A percentile compares a stretch with the other conserved stretches of the same genome.
Evolutionary conservation across 1,139 yeast species (phyloP).

Genomic region (Sporopachydermia cereana): DNA sequence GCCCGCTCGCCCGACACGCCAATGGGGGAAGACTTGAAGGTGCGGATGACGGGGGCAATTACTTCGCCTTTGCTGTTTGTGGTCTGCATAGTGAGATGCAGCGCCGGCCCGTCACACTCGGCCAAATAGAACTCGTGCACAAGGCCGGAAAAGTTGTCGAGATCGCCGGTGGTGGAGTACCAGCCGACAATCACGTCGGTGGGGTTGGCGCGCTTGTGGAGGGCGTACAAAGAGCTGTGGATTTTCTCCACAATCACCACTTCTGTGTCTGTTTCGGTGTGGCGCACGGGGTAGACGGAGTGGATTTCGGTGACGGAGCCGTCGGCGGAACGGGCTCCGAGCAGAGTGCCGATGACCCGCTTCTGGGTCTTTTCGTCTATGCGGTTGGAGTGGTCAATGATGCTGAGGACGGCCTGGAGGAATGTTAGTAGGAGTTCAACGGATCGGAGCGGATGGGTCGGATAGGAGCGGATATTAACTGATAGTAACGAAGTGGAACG

Average conservation of each 20-base stretch:
- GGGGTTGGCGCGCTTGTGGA: conserved; percentile 72
- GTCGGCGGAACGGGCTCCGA: conserved; percentile 78
- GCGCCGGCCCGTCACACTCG: conserved; percentile 60
- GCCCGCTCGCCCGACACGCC: conserved; percentile 40
- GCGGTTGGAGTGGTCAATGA: conserved; percentile 46
- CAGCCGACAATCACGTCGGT: conserved; percentile 77
- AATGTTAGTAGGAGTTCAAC: background rate
- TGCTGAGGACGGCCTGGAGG: conserved; percentile 67
- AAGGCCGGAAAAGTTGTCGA: conserved; percentile 69
- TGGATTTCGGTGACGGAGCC: conserved; percentile 68
- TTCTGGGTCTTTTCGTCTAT: conserved; percentile 32
- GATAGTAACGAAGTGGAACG: background rate
- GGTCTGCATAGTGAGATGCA: conserved; percentile 54
- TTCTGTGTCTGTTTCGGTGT: conserved; percentile 65
- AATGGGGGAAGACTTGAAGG: conserved; percentile 69
- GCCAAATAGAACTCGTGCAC: conserved; percentile 71
- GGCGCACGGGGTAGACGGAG: conserved; percentile 76
- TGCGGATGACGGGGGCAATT: conserved; percentile 38
- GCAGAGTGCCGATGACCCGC: conserved; percentile 71
- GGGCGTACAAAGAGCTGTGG: conserved; percentile 58
- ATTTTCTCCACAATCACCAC: conserved; percentile 66
- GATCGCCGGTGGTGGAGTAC: conserved; percentile 62
- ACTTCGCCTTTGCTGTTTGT: conserved; percentile 29
- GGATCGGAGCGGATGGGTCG: background rate
- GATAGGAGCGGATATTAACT: background rate